phyloP scores from a whole-genome alignment of 2,329 filamentous ascomycete species.

The Tolypocladium capitatum region DNA sequence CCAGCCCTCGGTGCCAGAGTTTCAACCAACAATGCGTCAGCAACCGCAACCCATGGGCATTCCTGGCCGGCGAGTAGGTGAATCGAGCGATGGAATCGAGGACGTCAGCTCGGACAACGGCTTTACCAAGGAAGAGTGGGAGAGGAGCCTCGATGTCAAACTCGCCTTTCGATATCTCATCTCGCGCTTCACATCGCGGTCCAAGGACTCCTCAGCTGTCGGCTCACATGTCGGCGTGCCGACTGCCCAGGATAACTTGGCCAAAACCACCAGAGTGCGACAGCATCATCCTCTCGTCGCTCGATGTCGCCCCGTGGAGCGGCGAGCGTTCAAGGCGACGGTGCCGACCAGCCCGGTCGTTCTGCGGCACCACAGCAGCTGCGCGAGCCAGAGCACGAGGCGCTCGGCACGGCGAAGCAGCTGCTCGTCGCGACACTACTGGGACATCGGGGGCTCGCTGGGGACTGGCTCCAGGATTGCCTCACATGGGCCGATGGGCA shows the following conservation, averaged over 20 bases:
- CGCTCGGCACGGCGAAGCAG: conserved; percentile 55
- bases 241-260: conserved; percentile 51
- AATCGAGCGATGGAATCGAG: conserved; percentile 8
- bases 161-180: conserved; percentile 83
- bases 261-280: conserved; percentile 70
- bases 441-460: conserved; percentile 75
- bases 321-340: conserved; percentile 42
- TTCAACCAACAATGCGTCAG: conserved; percentile 32
- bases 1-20: conserved; percentile 21
- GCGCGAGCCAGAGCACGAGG: conserved; percentile 77
- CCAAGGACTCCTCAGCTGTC: conserved; percentile 27
- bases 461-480: conserved; percentile 62
- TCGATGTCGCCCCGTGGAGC: conserved; percentile 34
- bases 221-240: conserved; percentile 34
- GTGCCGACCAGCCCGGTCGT: conserved; percentile 34
- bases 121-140: conserved; percentile 75
- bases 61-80: conserved; percentile 15
- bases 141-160: conserved; percentile 78
- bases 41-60: conserved; percentile 23
- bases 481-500: conserved; percentile 54
- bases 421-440: conserved; percentile 72
- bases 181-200: conserved; percentile 52
- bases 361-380: conserved; percentile 48
- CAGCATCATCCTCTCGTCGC: conserved; percentile 81
- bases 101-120: conserved; percentile 14